A percentile compares a stretch with the other conserved stretches of the same genome.
Conservation (phyloP, 176 grass and related monocot genomes). For the Elaeis guineensis region DNA sequence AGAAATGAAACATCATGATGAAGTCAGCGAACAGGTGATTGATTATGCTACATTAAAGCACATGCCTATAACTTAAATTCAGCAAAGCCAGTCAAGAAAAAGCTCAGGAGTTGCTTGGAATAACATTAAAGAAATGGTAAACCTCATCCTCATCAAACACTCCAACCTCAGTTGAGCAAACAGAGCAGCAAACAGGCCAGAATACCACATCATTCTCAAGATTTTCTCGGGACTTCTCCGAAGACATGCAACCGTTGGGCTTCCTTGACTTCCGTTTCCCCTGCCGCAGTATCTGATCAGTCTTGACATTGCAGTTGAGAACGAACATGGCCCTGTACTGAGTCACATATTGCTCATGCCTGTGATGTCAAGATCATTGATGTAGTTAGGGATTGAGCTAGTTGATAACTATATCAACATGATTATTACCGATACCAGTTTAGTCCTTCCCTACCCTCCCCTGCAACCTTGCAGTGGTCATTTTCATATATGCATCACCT, state of each 20-base stretch:
- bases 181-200: conserved; percentile 62
- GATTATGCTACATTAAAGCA: too few species aligned
- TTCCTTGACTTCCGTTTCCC: conserved; percentile 42
- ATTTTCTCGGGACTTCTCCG: conserved; percentile 19
- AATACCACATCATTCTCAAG: conserved; percentile 28
- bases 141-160: conserved; percentile 81
- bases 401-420: too few species aligned
- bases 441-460: too few species aligned
- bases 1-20: too few species aligned
- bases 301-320: conserved; percentile 69
- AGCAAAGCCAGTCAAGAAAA: not conserved
- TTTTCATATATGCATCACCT: too few species aligned
- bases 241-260: conserved; percentile 27
- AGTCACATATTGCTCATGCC: conserved; percentile 84
- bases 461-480: too few species aligned
- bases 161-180: conserved; percentile 88
- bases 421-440: too few species aligned
- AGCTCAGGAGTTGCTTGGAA: conserved; percentile 68
- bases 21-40: too few species aligned
- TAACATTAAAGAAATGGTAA: conserved; percentile 96
- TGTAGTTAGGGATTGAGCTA: too few species aligned
- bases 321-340: conserved; percentile 94
- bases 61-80: too few species aligned
- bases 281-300: conserved; percentile 64
- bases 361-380: conserved; percentile 13